Evolutionary conservation across 2,329 filamentous ascomycete genomes (phyloP), one percentile per base, ranked within the genome.

Genomic region (Diplodia intermedia): DNA sequence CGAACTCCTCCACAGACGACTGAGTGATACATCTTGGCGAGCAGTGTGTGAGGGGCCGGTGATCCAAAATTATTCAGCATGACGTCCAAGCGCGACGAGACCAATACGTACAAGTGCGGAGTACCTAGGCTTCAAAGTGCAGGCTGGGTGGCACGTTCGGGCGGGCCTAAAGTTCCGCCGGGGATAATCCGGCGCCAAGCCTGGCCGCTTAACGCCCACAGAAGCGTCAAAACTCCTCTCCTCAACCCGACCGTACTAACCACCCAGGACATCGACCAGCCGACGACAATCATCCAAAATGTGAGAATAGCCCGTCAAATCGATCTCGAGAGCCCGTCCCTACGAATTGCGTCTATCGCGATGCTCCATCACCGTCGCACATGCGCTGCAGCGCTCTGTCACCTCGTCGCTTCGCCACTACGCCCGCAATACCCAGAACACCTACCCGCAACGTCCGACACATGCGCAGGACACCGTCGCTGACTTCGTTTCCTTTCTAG

Each of bases 401-500:
- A 20, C 20, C 20, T 31, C 57, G 61, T 71, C 73, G 70, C 69
- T 70, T 72, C 72, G 71, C 72, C 67, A 71, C 69, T 61, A 68
- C 71, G 73, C 70, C 70, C 67, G 69, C 70, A 65, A 66, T 70
- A 72, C 69, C 70, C 66, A 69, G 69, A 62, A 65, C 70, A 67
- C 65, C 67, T 61, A 71, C 18, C 70, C 67, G 70, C 69, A 61
- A 65, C 71, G 68, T 62, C 66, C 62, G 71, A 71, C 61, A 71
- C 72, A 53, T 66, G 66, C 62, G 71, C 72, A 67, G 71, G 72
- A 70, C 68, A 70, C 69, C 72, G 67, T 69, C 71, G 70, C 77
- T 79, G 73, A 79, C 75, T 69, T 66, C 70, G 57, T 67, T 77
- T 70, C 47, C 71, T 71, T 72, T 53, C 69, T 83, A 99, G 95